Percentiles rank a stretch among this genome's conserved stretches.
phyloP scores from a whole-genome alignment of 768 basidiomycete genomes.

The Pisolithus marmoratus region DNA sequence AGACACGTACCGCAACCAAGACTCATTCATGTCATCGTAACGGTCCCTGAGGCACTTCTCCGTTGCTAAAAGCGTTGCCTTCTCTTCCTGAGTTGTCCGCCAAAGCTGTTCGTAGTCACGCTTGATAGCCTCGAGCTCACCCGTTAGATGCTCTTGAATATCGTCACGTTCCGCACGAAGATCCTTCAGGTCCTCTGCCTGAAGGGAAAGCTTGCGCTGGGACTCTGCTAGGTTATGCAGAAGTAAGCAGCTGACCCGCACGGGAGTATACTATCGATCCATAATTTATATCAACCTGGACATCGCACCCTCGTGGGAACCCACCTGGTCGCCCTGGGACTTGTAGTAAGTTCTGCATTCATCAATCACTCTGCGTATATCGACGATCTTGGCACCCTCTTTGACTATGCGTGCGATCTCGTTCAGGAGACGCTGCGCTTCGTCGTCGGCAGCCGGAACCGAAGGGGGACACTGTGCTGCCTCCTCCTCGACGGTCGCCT shows the following conservation, averaged over 20 bases:
- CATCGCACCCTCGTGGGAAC: constrained; percentile 9
- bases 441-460: constrained; percentile 29
- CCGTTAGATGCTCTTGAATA: constrained; percentile 23
- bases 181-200: constrained; percentile 27
- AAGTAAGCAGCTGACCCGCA: constrained; percentile 45
- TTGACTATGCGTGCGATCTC: constrained; percentile 50
- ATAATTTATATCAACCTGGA: constrained; percentile 5
- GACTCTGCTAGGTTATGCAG: constrained; percentile 47
- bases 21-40: constrained; percentile 40
- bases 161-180: constrained; percentile 28
- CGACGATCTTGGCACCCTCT: constrained; percentile 48
- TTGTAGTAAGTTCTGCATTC: constrained; percentile 46
- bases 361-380: constrained; percentile 45
- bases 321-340: constrained; percentile 40
- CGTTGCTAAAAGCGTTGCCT: constrained; percentile 43
- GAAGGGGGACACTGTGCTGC: constrained; percentile 16
- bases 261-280: constrained; percentile 40
- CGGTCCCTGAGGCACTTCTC: constrained; percentile 52
- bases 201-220: constrained; percentile 36
- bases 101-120: constrained; percentile 38
- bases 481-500: constrained; percentile 11
- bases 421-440: constrained; percentile 48
- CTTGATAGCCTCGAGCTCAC: constrained; percentile 33
- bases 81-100: constrained; percentile 41
- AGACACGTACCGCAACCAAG: constrained; percentile 32